Base-by-base conservation (phyloP, 805 yeast species). In the Wickerhamiella domercqiae region DNA sequence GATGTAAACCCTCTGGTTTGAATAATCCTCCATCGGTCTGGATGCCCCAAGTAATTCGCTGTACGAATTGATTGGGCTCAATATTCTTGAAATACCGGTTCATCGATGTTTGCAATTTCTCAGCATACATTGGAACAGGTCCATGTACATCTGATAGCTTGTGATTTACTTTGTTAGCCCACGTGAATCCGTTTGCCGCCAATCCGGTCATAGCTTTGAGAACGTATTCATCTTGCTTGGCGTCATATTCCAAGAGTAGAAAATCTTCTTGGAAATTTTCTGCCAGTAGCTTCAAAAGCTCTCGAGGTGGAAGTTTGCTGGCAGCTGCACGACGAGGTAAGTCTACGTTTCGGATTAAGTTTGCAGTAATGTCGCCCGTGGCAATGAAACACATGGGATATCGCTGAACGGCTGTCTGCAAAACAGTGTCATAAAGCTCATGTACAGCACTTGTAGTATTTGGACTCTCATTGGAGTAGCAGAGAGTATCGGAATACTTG, bases 151-250 rank as follows among this genome's bases (percentile, higher is more conserved):
- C 58, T 0, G 78, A 68, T 31, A 80, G 56, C 2, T 75, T 71
- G 44, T 61, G 55, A 50, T 73, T 59, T 43, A 70, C 61, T 46
- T 71, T 67, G 16, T 53, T 57, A 3, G 65, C 54, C 3, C 86
- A 86, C 49, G 75, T 73, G 54, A 79, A 79, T 1, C 90, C 90
- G 2, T 78, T 73, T 1, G 90, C 82, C 47, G 74, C 76, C 5
- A 74, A 72, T 16, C 75, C 67, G 4, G 68, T 58, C 3, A 73
- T 70, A 1, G 73, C 74, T 34, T 77, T 61, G 32, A 76, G 53
- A 24, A 66, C 60, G 48, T 76, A 79, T 38, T 44, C 50, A 3
- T 36, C 35, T 15, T 25, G 35, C 17, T 44, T 34, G 16, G 40
- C 40, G 11, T 47, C 43, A 14, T 28, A 19, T 32, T 52, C 46